A percentile compares a stretch with the other conserved stretches of the same genome.
These are phyloP conservation scores for Sugiyamaella floridensis DNA, from an alignment of 805 yeast genomes.

Conservation along the genomic window DNA sequence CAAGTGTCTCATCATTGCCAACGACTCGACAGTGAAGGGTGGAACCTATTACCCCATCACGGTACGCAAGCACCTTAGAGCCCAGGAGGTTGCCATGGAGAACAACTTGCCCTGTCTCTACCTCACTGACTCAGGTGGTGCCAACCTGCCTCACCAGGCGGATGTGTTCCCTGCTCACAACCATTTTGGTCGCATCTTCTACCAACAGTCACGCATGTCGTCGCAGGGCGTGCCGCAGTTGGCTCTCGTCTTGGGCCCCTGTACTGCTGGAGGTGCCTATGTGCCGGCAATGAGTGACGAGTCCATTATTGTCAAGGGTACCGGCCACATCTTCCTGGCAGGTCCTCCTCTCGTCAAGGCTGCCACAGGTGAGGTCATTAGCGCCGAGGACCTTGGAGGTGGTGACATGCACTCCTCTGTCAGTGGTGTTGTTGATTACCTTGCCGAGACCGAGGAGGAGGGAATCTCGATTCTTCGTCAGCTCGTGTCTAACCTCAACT, in stretches of 20 bases:
- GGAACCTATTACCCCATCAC: constrained; percentile 32
- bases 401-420: constrained; percentile 29
- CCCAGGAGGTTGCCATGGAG: constrained; percentile 29
- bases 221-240: constrained; percentile 28
- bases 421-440: constrained; percentile 28
- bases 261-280: constrained; percentile 33
- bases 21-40: constrained; percentile 30
- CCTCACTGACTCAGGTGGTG: constrained; percentile 29
- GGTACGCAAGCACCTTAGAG: constrained; percentile 29
- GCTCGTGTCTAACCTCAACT: constrained; percentile 21
- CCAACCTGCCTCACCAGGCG: constrained; percentile 30
- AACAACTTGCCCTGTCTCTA: constrained; percentile 29
- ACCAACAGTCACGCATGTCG: constrained; percentile 28
- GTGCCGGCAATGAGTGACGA: constrained; percentile 32
- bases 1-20: constrained; percentile 28
- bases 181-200: constrained; percentile 30
- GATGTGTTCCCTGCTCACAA: constrained; percentile 31
- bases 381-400: constrained; percentile 29
- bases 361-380: constrained; percentile 30
- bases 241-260: constrained; percentile 29
- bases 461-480: constrained; percentile 27
- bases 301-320: constrained; percentile 28
- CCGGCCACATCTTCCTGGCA: constrained; percentile 30
- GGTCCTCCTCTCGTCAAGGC: constrained; percentile 32
- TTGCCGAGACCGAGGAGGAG: constrained; percentile 27